Percentiles rank a stretch among this genome's conserved stretches.
phyloP scores from a whole-genome alignment of 2,329 filamentous ascomycete species.

The Penicillium sp. region DNA sequence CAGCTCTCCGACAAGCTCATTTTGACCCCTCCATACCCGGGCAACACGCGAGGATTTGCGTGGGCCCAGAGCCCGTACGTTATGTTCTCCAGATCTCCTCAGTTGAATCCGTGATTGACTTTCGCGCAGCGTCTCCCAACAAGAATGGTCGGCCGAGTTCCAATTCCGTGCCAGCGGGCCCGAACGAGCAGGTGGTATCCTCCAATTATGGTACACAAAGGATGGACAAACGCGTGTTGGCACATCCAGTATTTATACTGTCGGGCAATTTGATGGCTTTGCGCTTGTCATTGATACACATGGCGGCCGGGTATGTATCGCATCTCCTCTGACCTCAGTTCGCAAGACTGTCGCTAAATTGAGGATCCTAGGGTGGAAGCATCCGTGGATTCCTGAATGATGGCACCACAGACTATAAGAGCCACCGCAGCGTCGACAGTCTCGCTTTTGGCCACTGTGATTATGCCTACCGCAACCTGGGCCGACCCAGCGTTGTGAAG shows the following conservation, averaged over 20 bases:
- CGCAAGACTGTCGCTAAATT: conserved; percentile 13
- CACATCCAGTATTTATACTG: conserved; percentile 79
- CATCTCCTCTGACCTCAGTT: not conserved
- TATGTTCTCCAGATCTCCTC: not conserved
- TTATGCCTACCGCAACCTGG: conserved; percentile 88
- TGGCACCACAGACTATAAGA: conserved; percentile 75
- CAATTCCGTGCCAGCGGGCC: conserved; percentile 85
- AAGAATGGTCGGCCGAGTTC: conserved; percentile 79
- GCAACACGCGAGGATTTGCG: conserved; percentile 78
- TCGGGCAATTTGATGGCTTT: conserved; percentile 84
- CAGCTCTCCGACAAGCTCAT: conserved; percentile 85
- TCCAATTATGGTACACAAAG: conserved; percentile 89
- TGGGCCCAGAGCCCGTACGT: conserved; percentile 68
- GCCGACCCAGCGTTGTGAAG: conserved; percentile 77
- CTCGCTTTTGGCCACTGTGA: conserved; percentile 92
- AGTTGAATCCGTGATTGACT: conserved; percentile 10
- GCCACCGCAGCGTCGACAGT: conserved; percentile 74
- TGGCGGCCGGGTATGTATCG: conserved; percentile 59
- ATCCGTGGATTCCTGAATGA: conserved; percentile 94
- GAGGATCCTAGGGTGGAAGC: conserved; percentile 62
- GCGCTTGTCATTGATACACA: conserved; percentile 84
- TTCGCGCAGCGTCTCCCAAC: conserved; percentile 46
- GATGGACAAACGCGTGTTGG: conserved; percentile 67
- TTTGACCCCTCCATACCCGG: conserved; percentile 83
- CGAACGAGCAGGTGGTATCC: conserved; percentile 81